These are phyloP conservation scores for Durotheca rogersii DNA, from an alignment of 495 filamentous ascomycete genomes.

Conservation along the genomic window DNA sequence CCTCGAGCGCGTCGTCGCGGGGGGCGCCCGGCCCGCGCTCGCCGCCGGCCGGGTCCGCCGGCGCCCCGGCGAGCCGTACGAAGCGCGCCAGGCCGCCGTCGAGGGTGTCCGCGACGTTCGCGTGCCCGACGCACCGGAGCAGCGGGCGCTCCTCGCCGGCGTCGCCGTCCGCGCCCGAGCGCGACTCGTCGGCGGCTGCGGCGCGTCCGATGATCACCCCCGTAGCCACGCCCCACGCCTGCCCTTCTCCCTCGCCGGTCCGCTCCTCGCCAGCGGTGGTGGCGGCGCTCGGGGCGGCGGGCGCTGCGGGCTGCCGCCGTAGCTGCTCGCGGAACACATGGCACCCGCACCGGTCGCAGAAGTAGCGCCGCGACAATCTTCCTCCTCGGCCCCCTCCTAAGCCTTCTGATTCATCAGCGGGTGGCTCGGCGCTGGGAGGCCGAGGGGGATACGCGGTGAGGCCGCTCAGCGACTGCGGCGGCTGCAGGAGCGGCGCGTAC, in stretches of 20 bases:
- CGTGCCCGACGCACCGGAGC: constrained; percentile 47
- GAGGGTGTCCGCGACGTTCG: constrained; percentile 48
- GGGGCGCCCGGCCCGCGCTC: not conserved
- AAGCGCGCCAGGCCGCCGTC: constrained; percentile 62
- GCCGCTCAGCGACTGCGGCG: constrained; percentile 35
- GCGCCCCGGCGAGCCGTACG: constrained; percentile 34
- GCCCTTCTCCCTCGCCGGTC: too few relatives aligned
- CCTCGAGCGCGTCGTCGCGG: constrained; percentile 31
- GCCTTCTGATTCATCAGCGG: constrained; percentile 42
- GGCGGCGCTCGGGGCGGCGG: too few relatives aligned
- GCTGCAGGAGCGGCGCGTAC: constrained; percentile 43
- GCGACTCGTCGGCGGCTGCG: not conserved
- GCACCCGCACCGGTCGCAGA: constrained; percentile 68
- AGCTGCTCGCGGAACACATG: constrained; percentile 51
- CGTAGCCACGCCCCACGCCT: constrained; percentile 40
- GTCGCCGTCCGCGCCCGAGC: not conserved
- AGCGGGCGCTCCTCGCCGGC: constrained; percentile 2
- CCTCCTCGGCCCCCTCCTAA: too few relatives aligned
- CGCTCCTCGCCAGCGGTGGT: too few relatives aligned
- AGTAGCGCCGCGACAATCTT: constrained; percentile 56
- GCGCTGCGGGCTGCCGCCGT: too few relatives aligned
- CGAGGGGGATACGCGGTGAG: constrained; percentile 47
- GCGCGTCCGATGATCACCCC: constrained; percentile 27
- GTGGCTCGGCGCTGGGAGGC: not conserved
- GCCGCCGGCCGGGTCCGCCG: constrained; percentile 14